Percentiles rank a stretch among this genome's conserved stretches.
These are phyloP conservation scores for Dictyostelium firmibasis DNA, from an alignment of 78 protist species.

Conservation along the genomic window DNA sequence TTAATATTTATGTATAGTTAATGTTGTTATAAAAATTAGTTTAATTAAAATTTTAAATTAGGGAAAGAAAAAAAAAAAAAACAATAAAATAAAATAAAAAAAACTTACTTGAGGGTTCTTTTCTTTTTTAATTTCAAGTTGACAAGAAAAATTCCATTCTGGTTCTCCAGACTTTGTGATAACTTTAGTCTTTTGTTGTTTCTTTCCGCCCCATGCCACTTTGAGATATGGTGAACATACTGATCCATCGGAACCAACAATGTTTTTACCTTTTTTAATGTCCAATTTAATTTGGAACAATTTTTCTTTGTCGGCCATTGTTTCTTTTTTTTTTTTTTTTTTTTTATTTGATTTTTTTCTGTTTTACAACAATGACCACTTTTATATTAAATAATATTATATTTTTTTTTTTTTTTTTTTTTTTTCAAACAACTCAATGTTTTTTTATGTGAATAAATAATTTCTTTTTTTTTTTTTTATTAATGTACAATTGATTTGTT, in stretches of 20 bases:
- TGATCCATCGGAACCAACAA: conserved; percentile 71
- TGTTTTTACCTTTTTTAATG: conserved; percentile 16
- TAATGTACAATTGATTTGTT: background rate
- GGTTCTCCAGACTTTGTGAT: conserved; percentile 56
- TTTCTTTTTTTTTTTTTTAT: background rate
- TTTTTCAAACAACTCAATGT: background rate
- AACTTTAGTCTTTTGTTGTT: conserved; percentile 42
- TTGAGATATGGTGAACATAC: conserved; percentile 48
- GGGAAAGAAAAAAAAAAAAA: too few relatives aligned
- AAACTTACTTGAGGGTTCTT: conserved; percentile 61
- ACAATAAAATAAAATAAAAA: background rate
- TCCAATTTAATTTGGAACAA: conserved; percentile 7
- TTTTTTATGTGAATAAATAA: background rate
- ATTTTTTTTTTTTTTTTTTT: background rate
- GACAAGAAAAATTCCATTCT: conserved; percentile 42
- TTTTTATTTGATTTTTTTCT: background rate
- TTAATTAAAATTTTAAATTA: background rate
- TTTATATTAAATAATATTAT: too few relatives aligned
- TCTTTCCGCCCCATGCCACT: conserved; percentile 50
- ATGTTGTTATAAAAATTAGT: too few relatives aligned
- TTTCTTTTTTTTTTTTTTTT: background rate
- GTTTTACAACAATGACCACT: background rate
- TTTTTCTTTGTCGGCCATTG: conserved; percentile 31
- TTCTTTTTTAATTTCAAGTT: conserved; percentile 61
- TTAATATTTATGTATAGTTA: too few relatives aligned